phyloP scores from a whole-genome alignment of 306 rosid species.

The Citrullus mucosospermus region DNA sequence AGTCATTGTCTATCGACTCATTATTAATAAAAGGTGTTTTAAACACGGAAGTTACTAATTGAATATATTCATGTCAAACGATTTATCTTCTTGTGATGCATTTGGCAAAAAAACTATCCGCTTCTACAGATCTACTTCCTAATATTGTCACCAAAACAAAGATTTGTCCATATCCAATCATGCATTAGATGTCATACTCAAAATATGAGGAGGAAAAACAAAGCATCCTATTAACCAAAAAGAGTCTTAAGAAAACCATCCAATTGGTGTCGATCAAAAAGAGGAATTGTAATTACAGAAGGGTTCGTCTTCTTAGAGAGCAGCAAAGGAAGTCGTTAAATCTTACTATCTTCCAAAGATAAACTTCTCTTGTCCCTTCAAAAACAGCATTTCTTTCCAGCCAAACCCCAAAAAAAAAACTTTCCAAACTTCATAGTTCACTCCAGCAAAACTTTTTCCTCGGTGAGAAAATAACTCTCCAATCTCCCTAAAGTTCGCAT shows the following conservation, averaged over 20 bases:
- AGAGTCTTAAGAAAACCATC: neutral
- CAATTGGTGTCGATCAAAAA: neutral
- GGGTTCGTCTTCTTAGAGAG: neutral
- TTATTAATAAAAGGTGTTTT: too few relatives aligned
- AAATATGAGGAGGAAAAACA: too few relatives aligned
- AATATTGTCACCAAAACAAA: neutral
- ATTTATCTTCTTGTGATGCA: neutral
- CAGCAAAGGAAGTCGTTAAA: neutral
- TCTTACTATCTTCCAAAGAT: neutral
- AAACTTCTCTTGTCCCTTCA: neutral
- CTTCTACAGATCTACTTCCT: neutral
- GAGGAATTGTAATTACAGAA: neutral
- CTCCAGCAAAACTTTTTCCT: neutral
- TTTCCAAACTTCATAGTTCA: neutral
- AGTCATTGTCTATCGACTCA: too few relatives aligned
- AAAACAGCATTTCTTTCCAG: neutral
- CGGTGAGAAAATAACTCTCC: neutral
- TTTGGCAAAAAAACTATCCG: neutral
- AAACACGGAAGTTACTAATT: neutral
- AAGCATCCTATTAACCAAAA: neutral
- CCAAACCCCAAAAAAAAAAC: neutral
- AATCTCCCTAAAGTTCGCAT: neutral
- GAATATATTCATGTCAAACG: neutral
- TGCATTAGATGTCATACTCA: neutral
- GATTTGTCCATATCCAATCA: neutral